These are phyloP conservation scores for Penicillium sp. DNA, from an alignment of 2,329 filamentous ascomycete species.

Conservation along the genomic window DNA sequence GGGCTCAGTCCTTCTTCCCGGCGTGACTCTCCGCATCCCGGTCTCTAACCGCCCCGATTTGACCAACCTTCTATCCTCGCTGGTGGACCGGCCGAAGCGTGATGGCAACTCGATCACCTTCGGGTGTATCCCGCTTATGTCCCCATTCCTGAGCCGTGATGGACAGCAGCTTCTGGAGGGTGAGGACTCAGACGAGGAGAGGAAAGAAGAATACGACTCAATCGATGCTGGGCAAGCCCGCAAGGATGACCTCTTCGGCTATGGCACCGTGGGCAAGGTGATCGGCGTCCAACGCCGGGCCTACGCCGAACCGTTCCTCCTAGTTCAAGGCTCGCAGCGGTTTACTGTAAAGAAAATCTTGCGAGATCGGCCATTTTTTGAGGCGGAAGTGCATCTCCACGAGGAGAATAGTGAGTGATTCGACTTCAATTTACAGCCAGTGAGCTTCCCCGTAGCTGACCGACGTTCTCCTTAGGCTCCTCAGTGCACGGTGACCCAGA, in stretches of 20 bases:
- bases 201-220: conserved; percentile 46
- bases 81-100: conserved; percentile 72
- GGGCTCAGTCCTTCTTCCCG: conserved; percentile 78
- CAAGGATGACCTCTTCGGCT: conserved; percentile 74
- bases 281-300: conserved; percentile 72
- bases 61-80: conserved; percentile 77
- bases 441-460: conserved; percentile 7
- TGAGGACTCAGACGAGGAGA: conserved; percentile 51
- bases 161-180: conserved; percentile 73
- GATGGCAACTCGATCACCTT: conserved; percentile 70
- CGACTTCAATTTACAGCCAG: neutral
- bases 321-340: conserved; percentile 80
- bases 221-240: conserved; percentile 59
- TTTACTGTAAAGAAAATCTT: conserved; percentile 71
- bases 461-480: conserved; percentile 25
- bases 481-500: conserved; percentile 57
- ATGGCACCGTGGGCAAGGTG: conserved; percentile 77
- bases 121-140: conserved; percentile 81
- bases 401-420: conserved; percentile 62
- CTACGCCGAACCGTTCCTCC: conserved; percentile 72
- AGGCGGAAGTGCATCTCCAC: conserved; percentile 71
- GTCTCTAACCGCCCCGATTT: conserved; percentile 83
- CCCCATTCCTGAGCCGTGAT: conserved; percentile 67
- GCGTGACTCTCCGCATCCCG: conserved; percentile 78
- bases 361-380: conserved; percentile 80